Evolutionary conservation across 371 early-diverging fungal genomes (phyloP).

Genomic region (Haplosporangium sp.): DNA sequence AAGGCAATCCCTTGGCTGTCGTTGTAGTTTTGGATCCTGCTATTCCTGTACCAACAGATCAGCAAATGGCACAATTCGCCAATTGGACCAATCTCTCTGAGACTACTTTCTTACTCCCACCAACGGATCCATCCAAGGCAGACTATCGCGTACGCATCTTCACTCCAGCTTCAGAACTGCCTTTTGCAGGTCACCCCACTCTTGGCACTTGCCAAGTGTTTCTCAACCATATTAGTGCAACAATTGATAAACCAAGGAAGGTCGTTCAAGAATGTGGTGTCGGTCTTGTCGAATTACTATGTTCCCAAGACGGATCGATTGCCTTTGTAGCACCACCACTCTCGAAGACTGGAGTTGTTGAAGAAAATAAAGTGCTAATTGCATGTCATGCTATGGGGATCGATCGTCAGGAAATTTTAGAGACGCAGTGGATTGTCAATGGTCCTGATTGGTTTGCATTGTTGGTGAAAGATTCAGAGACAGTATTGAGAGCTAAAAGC

Average conservation of each 20-base stretch:
- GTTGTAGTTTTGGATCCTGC: slow-evolving; percentile 31
- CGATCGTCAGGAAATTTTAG: slow-evolving; percentile 22
- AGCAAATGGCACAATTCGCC: slow-evolving; percentile 32
- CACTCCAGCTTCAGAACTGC: slow-evolving; percentile 26
- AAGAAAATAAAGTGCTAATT: slow-evolving; percentile 9
- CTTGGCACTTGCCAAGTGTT: slow-evolving; percentile 28
- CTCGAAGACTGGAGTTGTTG: slow-evolving; percentile 24
- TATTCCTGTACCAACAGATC: slow-evolving; percentile 24
- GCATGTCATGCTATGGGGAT: slow-evolving; percentile 34
- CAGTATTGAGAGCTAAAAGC: slow-evolving; percentile 21
- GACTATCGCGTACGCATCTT: slow-evolving; percentile 38
- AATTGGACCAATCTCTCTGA: slow-evolving; percentile 48
- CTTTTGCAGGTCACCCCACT: slow-evolving; percentile 42
- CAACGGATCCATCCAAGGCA: slow-evolving; percentile 32
- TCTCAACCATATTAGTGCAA: slow-evolving; percentile 18
- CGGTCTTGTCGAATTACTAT: slow-evolving; percentile 18
- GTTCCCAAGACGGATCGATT: slow-evolving; percentile 14
- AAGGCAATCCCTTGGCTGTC: slow-evolving; percentile 38
- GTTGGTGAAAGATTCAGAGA: slow-evolving; percentile 21
- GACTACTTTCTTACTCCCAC: slow-evolving; percentile 41
- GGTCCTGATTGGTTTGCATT: slow-evolving; percentile 33
- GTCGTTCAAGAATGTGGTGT: slow-evolving; percentile 43
- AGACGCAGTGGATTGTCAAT: slow-evolving; percentile 32
- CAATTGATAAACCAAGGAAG: slow-evolving; percentile 8
- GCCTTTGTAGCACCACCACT: slow-evolving; percentile 36